Conservation (phyloP, 345 rosid species). For the Trapa incisa region DNA sequence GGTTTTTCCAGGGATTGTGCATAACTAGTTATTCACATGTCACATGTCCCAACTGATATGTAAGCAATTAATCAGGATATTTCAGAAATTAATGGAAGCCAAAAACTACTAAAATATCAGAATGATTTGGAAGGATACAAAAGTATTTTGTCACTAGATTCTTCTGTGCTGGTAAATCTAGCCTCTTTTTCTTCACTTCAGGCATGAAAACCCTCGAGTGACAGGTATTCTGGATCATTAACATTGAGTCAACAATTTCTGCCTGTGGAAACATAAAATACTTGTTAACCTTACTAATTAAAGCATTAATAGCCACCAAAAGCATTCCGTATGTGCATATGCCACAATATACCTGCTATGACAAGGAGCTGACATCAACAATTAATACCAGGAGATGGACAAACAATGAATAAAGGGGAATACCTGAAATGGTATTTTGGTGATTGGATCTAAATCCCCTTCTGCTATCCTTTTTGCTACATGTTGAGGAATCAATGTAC, state of each 20-base stretch:
- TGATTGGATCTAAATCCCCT: conserved; percentile 88
- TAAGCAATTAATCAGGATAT: not conserved
- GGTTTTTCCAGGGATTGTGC: not conserved
- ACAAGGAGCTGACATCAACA: not conserved
- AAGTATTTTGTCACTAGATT: conserved; percentile 84
- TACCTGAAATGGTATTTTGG: conserved; percentile 71
- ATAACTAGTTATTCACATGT: not conserved
- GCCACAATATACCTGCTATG: not conserved
- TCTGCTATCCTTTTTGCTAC: conserved; percentile 76
- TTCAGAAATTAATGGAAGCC: not conserved
- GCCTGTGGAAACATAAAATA: conserved; percentile 25
- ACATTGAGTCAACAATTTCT: conserved; percentile 22
- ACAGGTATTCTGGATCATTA: conserved; percentile 16
- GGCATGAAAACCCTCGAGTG: conserved; percentile 30
- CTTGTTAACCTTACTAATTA: not conserved
- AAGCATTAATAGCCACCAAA: not conserved
- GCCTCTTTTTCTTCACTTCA: conserved; percentile 49
- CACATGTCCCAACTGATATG: not conserved
- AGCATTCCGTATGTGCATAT: not conserved
- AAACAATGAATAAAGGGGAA: not conserved
- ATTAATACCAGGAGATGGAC: not conserved
- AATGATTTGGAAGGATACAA: conserved; percentile 51
- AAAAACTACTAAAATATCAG: not conserved
- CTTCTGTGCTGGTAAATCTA: conserved; percentile 89
- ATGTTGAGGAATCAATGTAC: conserved; percentile 50